A percentile compares a stretch with the other conserved stretches of the same genome.
Evolutionary conservation across 176 grass and related monocot species (phyloP).

Genomic region (Avena insularis): DNA sequence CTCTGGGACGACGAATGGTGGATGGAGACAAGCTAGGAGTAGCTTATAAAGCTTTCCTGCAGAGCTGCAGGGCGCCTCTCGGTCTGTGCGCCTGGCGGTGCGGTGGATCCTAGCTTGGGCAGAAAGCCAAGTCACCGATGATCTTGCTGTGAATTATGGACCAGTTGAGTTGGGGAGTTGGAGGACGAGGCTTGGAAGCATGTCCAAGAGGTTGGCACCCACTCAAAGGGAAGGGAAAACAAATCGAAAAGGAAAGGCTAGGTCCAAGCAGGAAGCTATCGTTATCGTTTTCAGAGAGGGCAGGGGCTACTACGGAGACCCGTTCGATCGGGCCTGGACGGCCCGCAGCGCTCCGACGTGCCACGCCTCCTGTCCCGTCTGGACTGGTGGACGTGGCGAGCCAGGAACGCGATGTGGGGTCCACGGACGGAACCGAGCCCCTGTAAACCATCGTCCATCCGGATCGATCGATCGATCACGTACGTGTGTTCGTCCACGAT

Average conservation of each 20-base stretch:
- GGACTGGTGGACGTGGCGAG: neutral
- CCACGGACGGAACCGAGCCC: neutral
- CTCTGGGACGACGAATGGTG: neutral
- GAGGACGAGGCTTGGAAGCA: slow-evolving; percentile 83
- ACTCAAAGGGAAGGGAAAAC: slow-evolving; percentile 58
- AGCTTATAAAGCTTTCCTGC: slow-evolving; percentile 8
- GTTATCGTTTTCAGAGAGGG: too few relatives aligned
- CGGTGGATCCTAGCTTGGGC: slow-evolving; percentile 39
- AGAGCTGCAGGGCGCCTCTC: too few relatives aligned
- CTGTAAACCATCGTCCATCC: too few relatives aligned
- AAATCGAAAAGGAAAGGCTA: too few relatives aligned
- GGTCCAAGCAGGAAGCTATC: too few relatives aligned
- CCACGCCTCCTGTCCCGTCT: too few relatives aligned
- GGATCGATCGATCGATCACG: too few relatives aligned
- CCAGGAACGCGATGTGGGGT: neutral
- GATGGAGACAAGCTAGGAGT: neutral
- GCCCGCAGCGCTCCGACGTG: too few relatives aligned
- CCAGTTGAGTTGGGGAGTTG: slow-evolving; percentile 10
- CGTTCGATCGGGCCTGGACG: too few relatives aligned
- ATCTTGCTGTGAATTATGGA: neutral
- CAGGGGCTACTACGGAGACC: too few relatives aligned
- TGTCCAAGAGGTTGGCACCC: slow-evolving; percentile 68
- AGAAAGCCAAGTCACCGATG: slow-evolving; percentile 39
- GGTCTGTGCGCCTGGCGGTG: neutral
- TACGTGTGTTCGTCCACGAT: too few relatives aligned